Percentiles rank a stretch among this genome's conserved stretches.
phyloP scores from a whole-genome alignment of 169 alveolate genomes.

The Cryptosporidium parvum region DNA sequence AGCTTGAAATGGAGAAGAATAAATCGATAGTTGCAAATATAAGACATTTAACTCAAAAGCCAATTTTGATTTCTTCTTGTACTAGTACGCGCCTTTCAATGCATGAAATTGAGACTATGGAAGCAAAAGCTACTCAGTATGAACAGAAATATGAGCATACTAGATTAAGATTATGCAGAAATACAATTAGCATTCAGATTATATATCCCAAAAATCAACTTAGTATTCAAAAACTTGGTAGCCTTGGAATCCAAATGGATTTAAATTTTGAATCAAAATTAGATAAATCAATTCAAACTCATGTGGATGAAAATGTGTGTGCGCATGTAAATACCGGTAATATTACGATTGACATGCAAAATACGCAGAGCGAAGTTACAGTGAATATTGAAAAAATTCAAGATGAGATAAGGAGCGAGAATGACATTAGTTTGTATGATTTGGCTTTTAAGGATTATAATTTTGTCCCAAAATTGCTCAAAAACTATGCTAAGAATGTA shows the following conservation, averaged over 20 bases:
- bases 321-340: conserved; percentile 15
- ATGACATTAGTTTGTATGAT: conserved; percentile 3
- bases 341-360: neutral
- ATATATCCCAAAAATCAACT: neutral
- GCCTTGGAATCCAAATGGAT: neutral
- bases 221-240: neutral
- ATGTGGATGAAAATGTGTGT: conserved; percentile 3
- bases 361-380: neutral
- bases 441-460: conserved; percentile 67
- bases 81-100: conserved; percentile 40
- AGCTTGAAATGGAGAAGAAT: conserved; percentile 44
- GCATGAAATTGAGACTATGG: conserved; percentile 22
- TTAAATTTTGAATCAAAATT: neutral
- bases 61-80: conserved; percentile 60
- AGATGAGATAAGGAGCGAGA: neutral
- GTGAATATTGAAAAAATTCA: neutral
- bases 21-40: conserved; percentile 53
- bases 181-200: neutral
- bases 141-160: conserved; percentile 3
- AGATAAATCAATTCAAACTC: conserved; percentile 5
- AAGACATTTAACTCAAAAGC: conserved; percentile 51
- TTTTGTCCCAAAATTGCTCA: conserved; percentile 25
- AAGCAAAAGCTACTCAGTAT: conserved; percentile 10
- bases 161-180: neutral
- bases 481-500: neutral